Base-by-base conservation (phyloP, 2,329 filamentous ascomycete genomes). In the Onygenales sp. region DNA sequence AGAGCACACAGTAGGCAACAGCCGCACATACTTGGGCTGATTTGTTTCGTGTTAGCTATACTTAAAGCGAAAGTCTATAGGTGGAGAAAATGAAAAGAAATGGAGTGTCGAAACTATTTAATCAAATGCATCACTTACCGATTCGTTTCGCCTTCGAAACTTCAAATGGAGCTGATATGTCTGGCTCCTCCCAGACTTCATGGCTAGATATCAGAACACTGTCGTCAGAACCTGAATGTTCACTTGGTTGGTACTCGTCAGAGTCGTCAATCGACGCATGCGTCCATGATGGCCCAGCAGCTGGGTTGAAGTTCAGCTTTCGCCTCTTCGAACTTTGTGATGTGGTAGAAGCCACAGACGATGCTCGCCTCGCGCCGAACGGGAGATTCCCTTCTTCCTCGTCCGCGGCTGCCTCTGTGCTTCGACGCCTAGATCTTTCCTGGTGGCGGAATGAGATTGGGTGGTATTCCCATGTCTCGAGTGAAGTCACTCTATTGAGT, bases 1-100 rank as follows among this genome's bases (percentile, higher is more conserved):
- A 83, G 56, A 94, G 77, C 37, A 91, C 78, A 67, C 87, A 92
- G 65, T 86, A 87, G 9, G 87, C 61, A 1, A 88, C 82, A 5
- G 84, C 85, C 46, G 81, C 73, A 42, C 71, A 70, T n/a, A 91
- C 81, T 70, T 92, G 87, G 13, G 79, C 84, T 88, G 61, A 32
- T 10, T 43, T 39, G 21, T 31, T 34, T 40, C 13, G n/a, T 10
- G 27, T 42, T 34, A 51, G 42, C 4, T 6, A 42, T 43, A 7
- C 6, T 11, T 10, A 4, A 11, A 9, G 8, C 5, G 34, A 36
- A 31, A 21, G 21, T 27, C 2, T 13, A 49, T 4, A 48, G 32
- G 13, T n/a, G 33, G 6, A 7, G 34, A 5, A 37, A 9, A 5
- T 32, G 48, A 45, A 37, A 2, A 44, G 13, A 40, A 33, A 42